Evolutionary conservation across 75 land plant genomes (phyloP), one percentile per base, ranked within the genome.

Genomic region (Picea glauca): DNA sequence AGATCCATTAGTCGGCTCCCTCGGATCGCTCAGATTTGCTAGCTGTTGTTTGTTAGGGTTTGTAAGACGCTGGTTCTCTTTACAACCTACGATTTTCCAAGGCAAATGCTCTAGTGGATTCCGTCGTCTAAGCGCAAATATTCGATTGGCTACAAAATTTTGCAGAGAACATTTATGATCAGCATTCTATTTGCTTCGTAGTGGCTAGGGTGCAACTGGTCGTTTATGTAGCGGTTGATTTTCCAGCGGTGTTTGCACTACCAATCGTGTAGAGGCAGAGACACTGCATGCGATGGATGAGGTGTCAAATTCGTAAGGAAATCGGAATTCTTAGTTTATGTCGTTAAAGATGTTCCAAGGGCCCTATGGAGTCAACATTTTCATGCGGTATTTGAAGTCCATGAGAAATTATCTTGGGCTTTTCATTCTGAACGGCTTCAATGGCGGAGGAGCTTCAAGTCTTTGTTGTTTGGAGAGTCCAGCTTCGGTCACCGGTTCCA

Each of bases 111-210:
- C 70, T 4, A 12, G 31, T 3, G 33, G 23, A 62, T 62, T 23
- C 9, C 30, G 15, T 66, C 20, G 40, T 14, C 35, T 60, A 4
- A 15, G 35, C 6, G 20, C 4, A 33, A 66, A 66, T 66, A 14
- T 66, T 66, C 17, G 50, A 46, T 46, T 7, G 50, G 50, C 50
- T 6, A 46, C 50, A 46, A 46, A 46, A 46, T 46, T 66, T 66
- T 66, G 40, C 40, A 66, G 40, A 66, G 70, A 66, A 66, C 6
- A 66, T 66, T 33, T 15, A 66, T 66, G 31, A 66, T 66, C 35
- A 13, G 40, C 70, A 32, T 38, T 40, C 17, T 18, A 66, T 15
- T 33, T 66, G 14, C 35, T 66, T 66, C 6, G 5, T 33, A 38
- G 70, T 66, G 70, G 4, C 40, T 7, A 23, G 4, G 20, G 70